phyloP scores from a whole-genome alignment of 2,329 filamentous ascomycete genomes.

The Colletotrichum sp. region DNA sequence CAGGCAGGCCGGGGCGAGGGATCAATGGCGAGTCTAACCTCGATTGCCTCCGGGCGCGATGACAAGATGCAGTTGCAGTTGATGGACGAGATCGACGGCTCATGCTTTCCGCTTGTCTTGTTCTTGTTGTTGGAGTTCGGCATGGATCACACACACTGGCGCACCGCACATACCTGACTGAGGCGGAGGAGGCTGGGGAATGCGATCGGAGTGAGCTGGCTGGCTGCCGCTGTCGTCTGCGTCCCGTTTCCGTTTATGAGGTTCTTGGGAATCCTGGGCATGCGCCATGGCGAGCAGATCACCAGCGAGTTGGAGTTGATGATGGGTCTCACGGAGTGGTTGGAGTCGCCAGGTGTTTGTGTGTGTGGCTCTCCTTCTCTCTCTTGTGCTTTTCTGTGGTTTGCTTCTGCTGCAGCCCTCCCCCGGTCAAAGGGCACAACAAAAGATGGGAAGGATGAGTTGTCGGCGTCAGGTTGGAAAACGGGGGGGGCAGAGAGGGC shows the following conservation, averaged over 20 bases:
- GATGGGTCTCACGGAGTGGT: neutral
- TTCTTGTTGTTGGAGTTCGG: conserved; percentile 18
- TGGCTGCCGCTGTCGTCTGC: conserved; percentile 47
- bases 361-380: neutral
- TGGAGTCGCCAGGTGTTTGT: neutral
- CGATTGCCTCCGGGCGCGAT: conserved; percentile 22
- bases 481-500: neutral
- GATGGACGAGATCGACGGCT: conserved; percentile 18
- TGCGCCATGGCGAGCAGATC: conserved; percentile 42
- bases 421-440: neutral
- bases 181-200: conserved; percentile 48
- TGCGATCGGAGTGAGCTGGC: conserved; percentile 40
- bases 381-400: neutral
- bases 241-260: conserved; percentile 55
- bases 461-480: neutral
- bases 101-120: conserved; percentile 9
- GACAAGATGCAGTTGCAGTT: conserved; percentile 18
- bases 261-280: conserved; percentile 40
- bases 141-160: conserved; percentile 20
- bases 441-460: neutral
- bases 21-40: conserved; percentile 23
- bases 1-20: conserved; percentile 20
- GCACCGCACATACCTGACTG: conserved; percentile 47
- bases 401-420: neutral
- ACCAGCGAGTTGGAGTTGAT: neutral